Evolutionary conservation across 176 grass and related monocot genomes (phyloP).

Genomic region (Carex myosuroides): DNA sequence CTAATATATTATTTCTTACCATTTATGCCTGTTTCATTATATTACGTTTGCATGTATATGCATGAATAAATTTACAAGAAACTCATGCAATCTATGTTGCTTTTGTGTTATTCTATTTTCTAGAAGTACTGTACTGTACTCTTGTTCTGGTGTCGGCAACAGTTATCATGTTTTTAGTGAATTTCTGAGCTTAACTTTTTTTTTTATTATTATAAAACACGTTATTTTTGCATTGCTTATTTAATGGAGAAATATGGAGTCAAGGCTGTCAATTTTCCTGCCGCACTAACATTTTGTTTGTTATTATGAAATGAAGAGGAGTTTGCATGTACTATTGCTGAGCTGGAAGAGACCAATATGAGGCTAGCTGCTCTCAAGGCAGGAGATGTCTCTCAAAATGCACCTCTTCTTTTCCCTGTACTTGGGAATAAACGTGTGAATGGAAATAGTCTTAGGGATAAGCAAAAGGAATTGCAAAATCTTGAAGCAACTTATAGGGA

Average conservation of each 20-base stretch:
- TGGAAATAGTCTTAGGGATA: conserved; percentile 56
- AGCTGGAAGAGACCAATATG: conserved; percentile 66
- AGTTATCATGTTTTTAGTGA: neutral
- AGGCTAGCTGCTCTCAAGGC: conserved; percentile 59
- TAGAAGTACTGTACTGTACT: neutral
- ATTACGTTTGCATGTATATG: neutral
- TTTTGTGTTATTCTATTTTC: neutral
- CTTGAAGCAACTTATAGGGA: conserved; percentile 67
- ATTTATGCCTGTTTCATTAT: neutral
- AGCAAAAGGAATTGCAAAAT: conserved; percentile 65
- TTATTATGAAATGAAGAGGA: conserved; percentile 58
- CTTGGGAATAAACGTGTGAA: conserved; percentile 45
- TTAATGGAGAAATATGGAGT: neutral
- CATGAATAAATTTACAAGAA: neutral
- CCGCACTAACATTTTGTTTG: neutral
- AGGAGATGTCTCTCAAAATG: conserved; percentile 48
- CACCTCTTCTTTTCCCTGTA: conserved; percentile 48
- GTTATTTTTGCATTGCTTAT: neutral
- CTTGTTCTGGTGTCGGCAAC: neutral
- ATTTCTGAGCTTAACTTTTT: neutral
- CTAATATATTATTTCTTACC: neutral
- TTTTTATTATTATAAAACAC: neutral
- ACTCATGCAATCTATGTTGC: neutral
- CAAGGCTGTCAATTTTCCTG: neutral
- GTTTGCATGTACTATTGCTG: conserved; percentile 41